Evolutionary conservation across 2,329 filamentous ascomycete species (phyloP).

Genomic region (Bertia moriformis): DNA sequence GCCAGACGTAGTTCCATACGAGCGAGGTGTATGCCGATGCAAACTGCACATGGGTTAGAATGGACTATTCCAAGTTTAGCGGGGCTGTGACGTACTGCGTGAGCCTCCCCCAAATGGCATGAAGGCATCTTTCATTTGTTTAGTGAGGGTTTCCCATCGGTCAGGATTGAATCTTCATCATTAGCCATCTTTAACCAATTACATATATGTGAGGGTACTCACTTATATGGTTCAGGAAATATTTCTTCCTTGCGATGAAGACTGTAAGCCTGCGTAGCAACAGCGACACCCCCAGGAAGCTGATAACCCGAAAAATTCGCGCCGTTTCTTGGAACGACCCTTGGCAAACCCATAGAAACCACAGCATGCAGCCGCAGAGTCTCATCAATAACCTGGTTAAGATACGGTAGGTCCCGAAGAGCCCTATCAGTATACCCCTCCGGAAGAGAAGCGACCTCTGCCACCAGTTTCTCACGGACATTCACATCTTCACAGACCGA

Average conservation of each 20-base stretch:
- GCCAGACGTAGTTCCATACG: constrained; percentile 37
- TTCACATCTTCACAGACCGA: constrained; percentile 15
- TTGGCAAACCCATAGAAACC: constrained; percentile 21
- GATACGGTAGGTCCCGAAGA: constrained; percentile 19
- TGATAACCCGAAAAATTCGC: constrained; percentile 19
- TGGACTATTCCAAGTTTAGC: neutral
- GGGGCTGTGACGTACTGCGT: constrained; percentile 16
- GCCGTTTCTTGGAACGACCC: constrained; percentile 22
- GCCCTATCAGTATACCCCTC: constrained; percentile 13
- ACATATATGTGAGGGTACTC: constrained; percentile 2
- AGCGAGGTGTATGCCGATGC: constrained; percentile 41
- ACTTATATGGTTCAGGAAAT: constrained; percentile 22
- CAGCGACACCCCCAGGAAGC: constrained; percentile 21
- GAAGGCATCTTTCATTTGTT: constrained; percentile 29
- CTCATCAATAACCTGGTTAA: constrained; percentile 28
- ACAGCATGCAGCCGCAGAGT: constrained; percentile 26
- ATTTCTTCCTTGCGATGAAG: constrained; percentile 25
- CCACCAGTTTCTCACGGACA: constrained; percentile 2
- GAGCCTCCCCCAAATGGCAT: constrained; percentile 37
- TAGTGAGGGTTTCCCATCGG: constrained; percentile 19
- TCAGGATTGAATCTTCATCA: constrained; percentile 16
- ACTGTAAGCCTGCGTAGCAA: constrained; percentile 28
- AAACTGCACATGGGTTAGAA: constrained; percentile 14
- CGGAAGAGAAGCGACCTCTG: neutral
- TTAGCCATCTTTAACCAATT: neutral